Percentiles rank a stretch among this genome's conserved stretches.
Evolutionary conservation across 768 basidiomycete species (phyloP).

Genomic region (Trametes coccinea): DNA sequence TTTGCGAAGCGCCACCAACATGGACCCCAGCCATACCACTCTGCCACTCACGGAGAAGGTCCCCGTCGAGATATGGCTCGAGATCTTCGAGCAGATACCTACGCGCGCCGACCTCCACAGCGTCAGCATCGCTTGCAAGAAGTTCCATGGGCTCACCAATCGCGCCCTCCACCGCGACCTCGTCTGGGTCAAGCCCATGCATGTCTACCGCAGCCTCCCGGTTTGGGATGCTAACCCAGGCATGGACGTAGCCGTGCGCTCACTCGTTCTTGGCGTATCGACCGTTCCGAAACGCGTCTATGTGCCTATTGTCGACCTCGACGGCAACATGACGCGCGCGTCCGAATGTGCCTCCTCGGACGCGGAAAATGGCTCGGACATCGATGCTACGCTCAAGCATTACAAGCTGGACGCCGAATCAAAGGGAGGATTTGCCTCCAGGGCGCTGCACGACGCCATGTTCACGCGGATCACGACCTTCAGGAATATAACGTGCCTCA

Average conservation of each 20-base stretch:
- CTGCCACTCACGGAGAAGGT: constrained; percentile 20
- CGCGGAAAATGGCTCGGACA: background rate
- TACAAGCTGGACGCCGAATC: constrained; percentile 12
- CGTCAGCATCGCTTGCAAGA: constrained; percentile 34
- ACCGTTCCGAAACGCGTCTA: constrained; percentile 7
- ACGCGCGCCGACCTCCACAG: constrained; percentile 32
- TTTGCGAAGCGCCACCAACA: background rate
- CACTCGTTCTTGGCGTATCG: constrained; percentile 26
- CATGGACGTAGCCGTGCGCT: constrained; percentile 19
- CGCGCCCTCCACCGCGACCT: constrained; percentile 37
- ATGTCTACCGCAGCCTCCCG: constrained; percentile 29
- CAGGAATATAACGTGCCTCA: constrained; percentile 38
- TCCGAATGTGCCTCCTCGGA: background rate
- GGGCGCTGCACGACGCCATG: constrained; percentile 21
- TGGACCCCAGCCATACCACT: background rate
- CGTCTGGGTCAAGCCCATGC: constrained; percentile 35
- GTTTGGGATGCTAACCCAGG: constrained; percentile 22
- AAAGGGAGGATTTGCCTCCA: constrained; percentile 10
- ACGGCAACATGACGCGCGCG: background rate
- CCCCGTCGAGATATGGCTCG: constrained; percentile 42
- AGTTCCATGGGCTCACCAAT: constrained; percentile 33
- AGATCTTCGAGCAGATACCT: constrained; percentile 38
- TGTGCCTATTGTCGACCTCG: constrained; percentile 15
- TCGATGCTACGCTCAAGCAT: constrained; percentile 9
- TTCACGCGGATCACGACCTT: constrained; percentile 33